Percentiles rank a stretch among this genome's conserved stretches.
These are phyloP conservation scores for Leccinellum albellum DNA, from an alignment of 768 basidiomycete genomes.

Conservation along the genomic window DNA sequence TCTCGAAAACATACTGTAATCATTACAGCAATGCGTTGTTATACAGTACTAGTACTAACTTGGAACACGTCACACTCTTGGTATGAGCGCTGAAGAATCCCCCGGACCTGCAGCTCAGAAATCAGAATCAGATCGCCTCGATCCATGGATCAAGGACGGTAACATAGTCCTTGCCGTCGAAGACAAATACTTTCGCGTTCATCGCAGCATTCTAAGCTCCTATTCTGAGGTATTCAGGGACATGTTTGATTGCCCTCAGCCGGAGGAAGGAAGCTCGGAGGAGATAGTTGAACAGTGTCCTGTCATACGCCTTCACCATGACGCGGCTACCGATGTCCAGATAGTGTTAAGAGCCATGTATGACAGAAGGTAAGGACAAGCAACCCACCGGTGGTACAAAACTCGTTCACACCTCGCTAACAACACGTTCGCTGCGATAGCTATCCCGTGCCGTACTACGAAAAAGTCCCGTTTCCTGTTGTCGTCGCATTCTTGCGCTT, in stretches of 20 bases:
- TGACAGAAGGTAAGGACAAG: conserved; percentile 12
- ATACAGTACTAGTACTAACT: too few relatives aligned
- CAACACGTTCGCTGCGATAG: neutral
- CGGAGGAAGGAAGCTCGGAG: neutral
- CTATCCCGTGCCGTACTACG: conserved; percentile 7
- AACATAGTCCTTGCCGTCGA: conserved; percentile 4
- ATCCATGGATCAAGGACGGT: conserved; percentile 6
- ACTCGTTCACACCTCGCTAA: neutral
- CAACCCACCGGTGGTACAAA: neutral
- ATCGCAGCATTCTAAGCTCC: conserved; percentile 1
- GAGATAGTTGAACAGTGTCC: conserved; percentile 15
- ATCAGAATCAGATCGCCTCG: conserved; percentile 1
- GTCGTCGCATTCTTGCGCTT: conserved; percentile 14
- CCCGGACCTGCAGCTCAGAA: neutral
- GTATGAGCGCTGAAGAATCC: neutral
- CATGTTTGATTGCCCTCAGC: neutral
- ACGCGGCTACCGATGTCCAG: conserved; percentile 8
- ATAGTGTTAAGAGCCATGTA: conserved; percentile 19
- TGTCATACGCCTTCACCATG: conserved; percentile 13
- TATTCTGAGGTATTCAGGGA: conserved; percentile 6
- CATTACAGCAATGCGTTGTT: too few relatives aligned
- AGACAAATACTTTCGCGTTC: conserved; percentile 4
- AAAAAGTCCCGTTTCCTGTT: conserved; percentile 4
- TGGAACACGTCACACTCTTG: neutral
- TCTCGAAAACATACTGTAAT: neutral